Evolutionary conservation across 768 basidiomycete genomes (phyloP), one percentile per base, ranked within the genome.

Genomic region (Kwoniella europaea): DNA sequence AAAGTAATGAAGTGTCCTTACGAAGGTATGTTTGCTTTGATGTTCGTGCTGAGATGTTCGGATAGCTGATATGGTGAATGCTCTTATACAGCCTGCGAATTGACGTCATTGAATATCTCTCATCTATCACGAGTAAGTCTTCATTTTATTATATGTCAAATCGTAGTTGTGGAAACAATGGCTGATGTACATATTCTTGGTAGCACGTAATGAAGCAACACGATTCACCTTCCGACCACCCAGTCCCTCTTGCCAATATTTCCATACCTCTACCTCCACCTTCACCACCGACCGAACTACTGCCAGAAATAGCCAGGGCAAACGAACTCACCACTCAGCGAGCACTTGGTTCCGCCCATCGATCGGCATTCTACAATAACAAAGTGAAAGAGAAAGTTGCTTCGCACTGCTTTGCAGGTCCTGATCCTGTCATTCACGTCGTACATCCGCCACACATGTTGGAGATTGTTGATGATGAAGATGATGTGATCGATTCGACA

Each of bases 391-490:
- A 61, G 35, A 72, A 73, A 46, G 70, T 79, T 62, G 57, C 27
- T 10, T 63, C 66, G 27, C 61, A 71, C 44, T 76, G 73, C 35
- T 72, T 76, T 52, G 74, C 71, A 2, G 75, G 77, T n/a, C 59
- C 62, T 16, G 68, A 76, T 69, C 75, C 75, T 5, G 52, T 76
- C 64, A 71, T 79, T 10, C 73, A 71, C 50, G 69, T 74, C 29
- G 59, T 68, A n/a, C 77, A 76, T 60, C 75, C 75, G 1, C 69
- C 69, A 2, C 71, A 74, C 27, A 79, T 79, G 66, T 59, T 79
- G 22, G 63, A 74, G 20, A 60, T 18, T 7, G 56, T 59, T 35
- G 65, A 67, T 18, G 55, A 58, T 24, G 65, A 42, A 27, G 65
- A 56, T 13, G 35, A 56, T 20, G n/a, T 65, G 12, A 53, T 54